phyloP scores from a whole-genome alignment of 1,284 basidiomycete species.

The Irpex sp. region DNA sequence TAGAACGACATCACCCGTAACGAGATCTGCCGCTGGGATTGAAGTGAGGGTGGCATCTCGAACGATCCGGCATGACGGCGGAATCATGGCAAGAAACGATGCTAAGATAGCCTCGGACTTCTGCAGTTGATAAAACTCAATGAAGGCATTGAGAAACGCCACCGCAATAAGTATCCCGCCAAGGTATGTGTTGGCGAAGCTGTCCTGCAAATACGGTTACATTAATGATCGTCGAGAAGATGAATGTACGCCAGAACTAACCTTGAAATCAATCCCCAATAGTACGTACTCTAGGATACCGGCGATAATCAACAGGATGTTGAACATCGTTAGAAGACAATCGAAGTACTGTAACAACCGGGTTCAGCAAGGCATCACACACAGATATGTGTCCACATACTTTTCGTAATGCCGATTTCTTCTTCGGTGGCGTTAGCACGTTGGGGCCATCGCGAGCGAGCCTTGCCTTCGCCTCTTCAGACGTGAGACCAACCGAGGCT shows the following conservation, averaged over 20 bases:
- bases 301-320: constrained; percentile 58
- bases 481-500: constrained; percentile 45
- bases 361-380: constrained; percentile 2
- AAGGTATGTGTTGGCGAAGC: constrained; percentile 63
- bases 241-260: constrained; percentile 17
- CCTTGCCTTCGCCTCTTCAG: constrained; percentile 47
- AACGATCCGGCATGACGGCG: constrained; percentile 58
- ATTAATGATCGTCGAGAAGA: background rate
- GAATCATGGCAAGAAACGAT: constrained; percentile 68
- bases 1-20: constrained; percentile 65
- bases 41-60: constrained; percentile 52
- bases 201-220: constrained; percentile 32
- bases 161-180: constrained; percentile 65
- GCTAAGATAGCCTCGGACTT: constrained; percentile 67
- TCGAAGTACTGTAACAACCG: constrained; percentile 46
- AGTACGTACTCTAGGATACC: constrained; percentile 61
- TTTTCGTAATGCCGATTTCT: constrained; percentile 59
- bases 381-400: constrained; percentile 27
- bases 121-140: constrained; percentile 68
- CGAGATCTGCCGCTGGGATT: constrained; percentile 58
- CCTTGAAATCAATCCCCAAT: constrained; percentile 56
- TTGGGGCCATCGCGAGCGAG: constrained; percentile 53
- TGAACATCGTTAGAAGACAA: constrained; percentile 61
- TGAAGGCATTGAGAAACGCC: constrained; percentile 63
- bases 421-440: constrained; percentile 61